Conservation (phyloP, 2,329 filamentous ascomycete genomes). For the Tetracladium maxilliforme region DNA sequence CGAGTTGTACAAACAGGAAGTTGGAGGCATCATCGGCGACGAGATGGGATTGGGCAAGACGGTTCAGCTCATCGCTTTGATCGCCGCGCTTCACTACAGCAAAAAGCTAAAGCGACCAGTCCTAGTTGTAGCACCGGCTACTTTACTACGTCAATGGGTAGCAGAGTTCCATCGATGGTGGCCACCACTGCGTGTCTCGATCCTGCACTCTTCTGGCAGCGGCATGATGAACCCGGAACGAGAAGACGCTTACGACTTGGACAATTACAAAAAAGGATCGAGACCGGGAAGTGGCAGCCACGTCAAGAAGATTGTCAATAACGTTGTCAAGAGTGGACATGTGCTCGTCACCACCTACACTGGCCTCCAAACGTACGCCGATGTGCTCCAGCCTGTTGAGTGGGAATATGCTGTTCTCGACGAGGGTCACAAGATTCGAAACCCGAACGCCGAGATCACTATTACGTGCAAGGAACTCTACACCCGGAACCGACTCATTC, state of each 20-base stretch:
- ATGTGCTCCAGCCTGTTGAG: conserved; percentile 65
- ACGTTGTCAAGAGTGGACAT: conserved; percentile 73
- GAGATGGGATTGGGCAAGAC: conserved; percentile 99
- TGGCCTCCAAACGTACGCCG: conserved; percentile 82
- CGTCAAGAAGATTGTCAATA: conserved; percentile 69
- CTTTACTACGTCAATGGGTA: conserved; percentile 93
- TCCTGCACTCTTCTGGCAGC: conserved; percentile 87
- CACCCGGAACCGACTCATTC: conserved; percentile 78
- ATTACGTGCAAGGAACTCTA: conserved; percentile 89
- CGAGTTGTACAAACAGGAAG: conserved; percentile 76
- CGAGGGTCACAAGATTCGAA: conserved; percentile 96
- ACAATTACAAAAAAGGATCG: conserved; percentile 30
- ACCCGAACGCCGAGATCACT: conserved; percentile 88
- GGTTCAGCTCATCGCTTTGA: conserved; percentile 59
- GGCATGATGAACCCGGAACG: conserved; percentile 73
- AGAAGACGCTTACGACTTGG: conserved; percentile 42
- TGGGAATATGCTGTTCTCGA: conserved; percentile 94
- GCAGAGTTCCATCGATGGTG: conserved; percentile 98
- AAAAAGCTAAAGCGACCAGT: conserved; percentile 71
- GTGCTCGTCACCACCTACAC: conserved; percentile 93
- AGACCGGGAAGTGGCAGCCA: conserved; percentile 53
- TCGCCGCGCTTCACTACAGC: conserved; percentile 87
- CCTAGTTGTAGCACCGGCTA: conserved; percentile 86
- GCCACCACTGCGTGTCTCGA: conserved; percentile 94
- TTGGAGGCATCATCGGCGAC: conserved; percentile 89